Base-by-base conservation (phyloP, 2,329 filamentous ascomycete genomes). In the Penicillium paneum region DNA sequence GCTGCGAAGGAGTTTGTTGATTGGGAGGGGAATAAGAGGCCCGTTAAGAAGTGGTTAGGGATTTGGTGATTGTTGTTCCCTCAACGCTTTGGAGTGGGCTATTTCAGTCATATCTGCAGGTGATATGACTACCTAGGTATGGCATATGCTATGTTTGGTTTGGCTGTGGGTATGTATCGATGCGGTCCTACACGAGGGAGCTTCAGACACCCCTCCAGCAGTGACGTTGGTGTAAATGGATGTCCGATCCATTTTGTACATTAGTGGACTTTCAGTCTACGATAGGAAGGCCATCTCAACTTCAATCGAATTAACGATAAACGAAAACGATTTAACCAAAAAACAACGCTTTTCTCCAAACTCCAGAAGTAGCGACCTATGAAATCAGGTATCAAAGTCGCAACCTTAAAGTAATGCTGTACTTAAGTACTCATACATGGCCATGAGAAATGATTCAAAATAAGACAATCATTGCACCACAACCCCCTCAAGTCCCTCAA, bases 41-140 rank as follows among this genome's bases (percentile, higher is more conserved):
- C 80, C 54, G 77, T 85, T 53, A 92, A 91, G 83, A 92, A 90
- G 78, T 92, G 88, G 84, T 78, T 94, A 65, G 91, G 91, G 13
- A 87, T 96, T 67, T 95, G 91, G 81, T 91, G 54, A 66, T 53
- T 13, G 3, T 8, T n/a, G 8, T 26, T 19, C 12, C 12, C 5
- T 41, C 11, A 10, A 17, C 29, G 29, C 24, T 10, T 42, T 42
- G 10, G 15, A 15, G 4, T 26, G 17, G 11, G 4, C 10, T 41
- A 1, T 17, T 17, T 24, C 11, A 13, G 7, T 24, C 13, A 11
- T 21, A 24, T 44, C 8, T 21, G n/a, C 7, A 12, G 19, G 15
- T 49, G 28, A 24, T 40, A 31, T 40, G 17, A 6, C 26, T 24
- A 47, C 3, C 1, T 8, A 19, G 8, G 24, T 38, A 28, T 26